These are phyloP conservation scores for Hordeum marinum DNA, from an alignment of 176 grass and related monocot species.

Conservation along the genomic window DNA sequence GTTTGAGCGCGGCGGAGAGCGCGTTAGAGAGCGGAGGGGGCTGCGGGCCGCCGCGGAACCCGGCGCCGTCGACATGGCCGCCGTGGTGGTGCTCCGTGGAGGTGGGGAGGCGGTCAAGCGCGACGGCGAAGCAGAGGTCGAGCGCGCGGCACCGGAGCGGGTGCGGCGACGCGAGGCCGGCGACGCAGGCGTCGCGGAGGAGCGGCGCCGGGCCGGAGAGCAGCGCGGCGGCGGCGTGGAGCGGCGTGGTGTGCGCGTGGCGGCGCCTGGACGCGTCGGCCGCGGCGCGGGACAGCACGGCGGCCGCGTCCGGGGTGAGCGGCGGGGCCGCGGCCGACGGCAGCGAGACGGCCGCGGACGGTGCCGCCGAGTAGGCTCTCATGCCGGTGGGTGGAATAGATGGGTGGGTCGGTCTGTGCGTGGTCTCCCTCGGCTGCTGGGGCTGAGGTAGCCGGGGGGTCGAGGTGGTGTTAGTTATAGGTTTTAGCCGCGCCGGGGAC, in stretches of 20 bases:
- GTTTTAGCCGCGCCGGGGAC: not conserved
- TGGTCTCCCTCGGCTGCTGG: not conserved
- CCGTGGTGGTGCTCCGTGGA: conserved; percentile 23
- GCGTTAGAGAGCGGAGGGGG: conserved; percentile 70
- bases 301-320: conserved; percentile 59
- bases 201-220: conserved; percentile 58
- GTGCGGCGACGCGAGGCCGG: conserved; percentile 36
- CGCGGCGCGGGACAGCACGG: conserved; percentile 48
- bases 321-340: conserved; percentile 44
- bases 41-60: not conserved
- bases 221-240: conserved; percentile 68
- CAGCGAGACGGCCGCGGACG: conserved; percentile 33
- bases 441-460: not conserved
- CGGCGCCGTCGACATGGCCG: not conserved
- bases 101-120: conserved; percentile 72
- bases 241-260: conserved; percentile 69
- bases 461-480: conserved; percentile 28
- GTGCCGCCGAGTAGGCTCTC: conserved; percentile 42
- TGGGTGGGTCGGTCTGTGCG: not conserved
- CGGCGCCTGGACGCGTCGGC: conserved; percentile 60
- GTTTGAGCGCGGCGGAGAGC: conserved; percentile 77
- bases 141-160: conserved; percentile 78
- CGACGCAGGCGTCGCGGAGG: conserved; percentile 57
- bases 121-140: conserved; percentile 82
- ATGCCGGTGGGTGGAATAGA: conserved; percentile 1